Evolutionary conservation across 306 rosid genomes (phyloP), one percentile per base, ranked within the genome.

Genomic region (Echinosophora koreensis): DNA sequence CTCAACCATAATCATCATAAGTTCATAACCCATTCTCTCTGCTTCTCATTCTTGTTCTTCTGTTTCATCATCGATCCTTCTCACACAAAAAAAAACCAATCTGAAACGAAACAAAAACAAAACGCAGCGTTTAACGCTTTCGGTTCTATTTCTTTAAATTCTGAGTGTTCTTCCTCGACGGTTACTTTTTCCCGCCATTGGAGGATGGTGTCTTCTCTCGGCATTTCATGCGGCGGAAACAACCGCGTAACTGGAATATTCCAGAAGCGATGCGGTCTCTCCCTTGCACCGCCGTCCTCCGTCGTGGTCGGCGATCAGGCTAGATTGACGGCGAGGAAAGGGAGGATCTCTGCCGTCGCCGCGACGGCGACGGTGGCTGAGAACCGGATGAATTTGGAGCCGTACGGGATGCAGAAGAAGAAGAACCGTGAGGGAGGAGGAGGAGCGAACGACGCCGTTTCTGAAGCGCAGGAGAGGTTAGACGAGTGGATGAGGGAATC

Each of bases 401-500:
- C 62, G 56, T 1, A 7, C 2, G 69, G 71, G 74, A 22, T 22
- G 22, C n/a, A n/a, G n/a, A 22, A 22, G 22, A 22, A 22, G 22
- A 52, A 12, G 32, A 17, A 34, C 52, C n/a, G 4, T 2, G 30
- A 17, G 14, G 44, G 55, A 44, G 59, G 56, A 3, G 66, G 55
- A 44, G 59, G 56, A 3, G 66, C 39, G 47, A 58, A 27, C 5
- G 17, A 58, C 18, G 78, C 73, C 35, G 52, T 65, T 22, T 22
- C 22, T 11, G 84, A 83, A 18, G 85, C 77, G 14, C 72, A 52
- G 39, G 89, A 87, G 78, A 90, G 77, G 80, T 8, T 92, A 13
- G 93, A 92, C 71, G 57, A 15, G 78, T 92, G 97, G 97, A 88
- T 90, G 93, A 74, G 73, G 10, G 88, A 78, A 0, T 92, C 97